Conservation (phyloP, 2,329 filamentous ascomycete genomes). For the Claviceps humidiphila region DNA sequence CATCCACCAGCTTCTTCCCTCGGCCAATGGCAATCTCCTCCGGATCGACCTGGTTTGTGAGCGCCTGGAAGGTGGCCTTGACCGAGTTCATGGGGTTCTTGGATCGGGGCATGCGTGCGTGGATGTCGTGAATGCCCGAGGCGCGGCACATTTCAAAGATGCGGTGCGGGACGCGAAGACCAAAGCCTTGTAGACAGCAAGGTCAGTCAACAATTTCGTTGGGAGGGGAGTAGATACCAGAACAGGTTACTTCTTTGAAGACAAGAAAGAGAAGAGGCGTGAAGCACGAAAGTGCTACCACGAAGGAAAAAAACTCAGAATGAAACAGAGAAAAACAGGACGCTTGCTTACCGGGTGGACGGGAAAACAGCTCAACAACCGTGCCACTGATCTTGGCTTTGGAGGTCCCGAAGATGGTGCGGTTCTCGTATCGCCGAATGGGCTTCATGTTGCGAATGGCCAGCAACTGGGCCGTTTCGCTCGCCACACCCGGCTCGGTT, state of each 20-base stretch:
- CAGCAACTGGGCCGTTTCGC: slow-evolving; percentile 59
- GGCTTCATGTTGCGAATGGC: slow-evolving; percentile 89
- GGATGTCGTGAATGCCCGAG: slow-evolving; percentile 75
- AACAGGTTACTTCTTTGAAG: neutral
- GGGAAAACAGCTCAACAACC: slow-evolving; percentile 64
- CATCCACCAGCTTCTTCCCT: slow-evolving; percentile 92
- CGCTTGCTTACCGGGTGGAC: slow-evolving; percentile 65
- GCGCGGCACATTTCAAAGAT: slow-evolving; percentile 91
- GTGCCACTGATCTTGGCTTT: slow-evolving; percentile 79
- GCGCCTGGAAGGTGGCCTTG: slow-evolving; percentile 75
- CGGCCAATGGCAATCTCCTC: slow-evolving; percentile 80
- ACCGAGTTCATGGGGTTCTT: slow-evolving; percentile 97
- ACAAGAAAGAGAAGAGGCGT: neutral
- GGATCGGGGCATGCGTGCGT: slow-evolving; percentile 69
- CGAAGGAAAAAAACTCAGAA: neutral
- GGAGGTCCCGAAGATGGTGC: slow-evolving; percentile 82
- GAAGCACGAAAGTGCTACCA: neutral
- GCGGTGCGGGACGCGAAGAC: slow-evolving; percentile 76
- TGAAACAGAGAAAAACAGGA: neutral
- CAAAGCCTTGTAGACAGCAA: slow-evolving; percentile 55
- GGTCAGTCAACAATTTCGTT: neutral
- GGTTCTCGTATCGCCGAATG: slow-evolving; percentile 78
- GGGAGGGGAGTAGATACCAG: neutral
- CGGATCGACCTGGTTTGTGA: slow-evolving; percentile 72
- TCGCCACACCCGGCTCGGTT: slow-evolving; percentile 54